Evolutionary conservation across 2,329 filamentous ascomycete genomes (phyloP).

Genomic region (Leptosphaerulina australis): DNA sequence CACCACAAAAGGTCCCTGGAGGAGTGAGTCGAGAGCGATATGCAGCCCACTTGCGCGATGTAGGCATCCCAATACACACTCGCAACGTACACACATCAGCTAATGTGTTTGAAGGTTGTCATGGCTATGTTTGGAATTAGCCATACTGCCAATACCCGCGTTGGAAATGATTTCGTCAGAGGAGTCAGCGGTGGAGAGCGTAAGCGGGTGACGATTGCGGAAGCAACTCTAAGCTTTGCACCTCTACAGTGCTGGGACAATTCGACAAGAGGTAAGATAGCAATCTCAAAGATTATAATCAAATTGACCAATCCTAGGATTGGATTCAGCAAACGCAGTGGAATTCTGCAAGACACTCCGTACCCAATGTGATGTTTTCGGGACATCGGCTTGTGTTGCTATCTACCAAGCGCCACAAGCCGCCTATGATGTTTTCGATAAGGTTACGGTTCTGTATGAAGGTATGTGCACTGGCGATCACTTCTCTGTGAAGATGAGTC

Average conservation of each 20-base stretch:
- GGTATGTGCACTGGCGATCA: slow-evolving; percentile 48
- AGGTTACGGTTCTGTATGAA: slow-evolving; percentile 73
- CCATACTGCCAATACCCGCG: slow-evolving; percentile 71
- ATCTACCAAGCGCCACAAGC: slow-evolving; percentile 69
- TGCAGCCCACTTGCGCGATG: slow-evolving; percentile 66
- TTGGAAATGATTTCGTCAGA: slow-evolving; percentile 74
- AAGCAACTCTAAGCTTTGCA: slow-evolving; percentile 25
- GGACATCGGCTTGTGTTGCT: slow-evolving; percentile 53
- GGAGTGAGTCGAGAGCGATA: slow-evolving; percentile 62
- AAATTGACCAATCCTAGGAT: slow-evolving; percentile 20
- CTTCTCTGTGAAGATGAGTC: neutral
- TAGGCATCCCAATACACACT: neutral
- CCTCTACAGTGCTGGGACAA: slow-evolving; percentile 55
- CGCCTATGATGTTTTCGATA: slow-evolving; percentile 71
- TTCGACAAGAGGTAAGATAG: slow-evolving; percentile 21
- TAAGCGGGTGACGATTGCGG: slow-evolving; percentile 39
- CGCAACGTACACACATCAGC: neutral
- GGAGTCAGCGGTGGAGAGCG: slow-evolving; percentile 74
- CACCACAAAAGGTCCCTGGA: slow-evolving; percentile 64
- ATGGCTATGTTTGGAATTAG: slow-evolving; percentile 77
- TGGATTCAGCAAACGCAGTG: slow-evolving; percentile 55
- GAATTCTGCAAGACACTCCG: slow-evolving; percentile 63
- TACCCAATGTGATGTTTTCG: slow-evolving; percentile 56
- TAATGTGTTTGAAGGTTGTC: slow-evolving; percentile 54
- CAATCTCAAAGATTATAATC: slow-evolving; percentile 2